Evolutionary conservation across 164 flowering plant species (phyloP).

Genomic region (Akebia trifoliata): DNA sequence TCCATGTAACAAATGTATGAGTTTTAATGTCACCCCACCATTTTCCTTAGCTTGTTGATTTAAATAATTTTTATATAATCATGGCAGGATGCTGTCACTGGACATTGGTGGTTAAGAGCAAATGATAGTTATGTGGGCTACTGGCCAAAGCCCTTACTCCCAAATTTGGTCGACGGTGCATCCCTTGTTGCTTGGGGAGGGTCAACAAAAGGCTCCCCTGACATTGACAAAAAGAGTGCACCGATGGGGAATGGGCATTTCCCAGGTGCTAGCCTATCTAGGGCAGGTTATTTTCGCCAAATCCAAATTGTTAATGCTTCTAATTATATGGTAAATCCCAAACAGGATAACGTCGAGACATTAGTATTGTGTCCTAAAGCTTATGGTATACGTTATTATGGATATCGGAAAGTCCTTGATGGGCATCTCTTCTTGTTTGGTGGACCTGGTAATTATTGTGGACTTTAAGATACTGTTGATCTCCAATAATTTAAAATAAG

Average conservation of each 20-base stretch:
- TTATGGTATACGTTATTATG: neutral
- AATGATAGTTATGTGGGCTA: neutral
- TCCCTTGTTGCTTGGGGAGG: conserved; percentile 1
- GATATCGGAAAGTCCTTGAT: neutral
- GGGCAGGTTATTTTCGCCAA: neutral
- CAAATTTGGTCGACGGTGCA: neutral
- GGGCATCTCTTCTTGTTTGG: neutral
- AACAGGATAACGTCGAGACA: neutral
- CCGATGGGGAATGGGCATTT: conserved; percentile 4
- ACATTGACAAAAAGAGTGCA: neutral
- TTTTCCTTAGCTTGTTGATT: too few species aligned
- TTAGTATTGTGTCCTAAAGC: too few species aligned
- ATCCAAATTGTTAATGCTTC: neutral
- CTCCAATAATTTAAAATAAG: too few species aligned
- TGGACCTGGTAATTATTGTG: conserved; percentile 1
- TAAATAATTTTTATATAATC: neutral
- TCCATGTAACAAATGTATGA: too few species aligned
- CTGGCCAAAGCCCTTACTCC: conserved; percentile 1
- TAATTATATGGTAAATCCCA: neutral
- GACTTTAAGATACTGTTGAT: too few species aligned
- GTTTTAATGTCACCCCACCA: too few species aligned
- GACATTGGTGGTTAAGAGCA: neutral
- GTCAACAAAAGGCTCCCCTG: neutral
- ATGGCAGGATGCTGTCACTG: neutral
- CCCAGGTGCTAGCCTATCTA: neutral